Conservation (phyloP, 805 yeast genomes). For the Pichia paraexigua region DNA sequence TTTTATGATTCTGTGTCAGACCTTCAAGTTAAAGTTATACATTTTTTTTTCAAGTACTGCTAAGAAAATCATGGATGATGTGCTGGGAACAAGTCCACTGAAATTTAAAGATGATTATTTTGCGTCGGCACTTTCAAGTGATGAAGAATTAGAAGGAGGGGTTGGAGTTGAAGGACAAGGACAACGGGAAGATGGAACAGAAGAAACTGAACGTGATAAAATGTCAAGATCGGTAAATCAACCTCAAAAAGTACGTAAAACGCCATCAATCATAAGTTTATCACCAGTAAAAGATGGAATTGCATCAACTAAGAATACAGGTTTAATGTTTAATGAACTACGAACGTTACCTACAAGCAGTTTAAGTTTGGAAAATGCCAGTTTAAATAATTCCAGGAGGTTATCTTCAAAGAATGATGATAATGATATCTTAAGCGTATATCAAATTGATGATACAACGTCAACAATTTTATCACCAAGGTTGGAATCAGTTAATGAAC, state of each 20-base stretch:
- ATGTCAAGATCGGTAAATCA: neutral
- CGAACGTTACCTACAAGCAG: conserved; percentile 8
- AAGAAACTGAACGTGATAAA: neutral
- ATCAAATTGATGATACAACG: conserved; percentile 4
- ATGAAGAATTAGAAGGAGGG: neutral
- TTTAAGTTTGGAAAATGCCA: conserved; percentile 8
- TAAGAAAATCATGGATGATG: neutral
- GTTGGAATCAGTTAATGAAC: neutral
- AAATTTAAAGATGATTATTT: conserved; percentile 8
- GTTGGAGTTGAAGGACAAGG: neutral
- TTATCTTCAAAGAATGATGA: neutral
- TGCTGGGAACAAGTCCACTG: conserved; percentile 1
- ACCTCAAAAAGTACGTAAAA: neutral
- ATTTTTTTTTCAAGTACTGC: neutral
- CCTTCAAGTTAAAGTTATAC: neutral
- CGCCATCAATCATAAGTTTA: conserved; percentile 1
- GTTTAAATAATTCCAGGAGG: neutral
- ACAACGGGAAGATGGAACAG: neutral
- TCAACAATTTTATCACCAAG: conserved; percentile 3
- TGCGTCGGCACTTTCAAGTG: conserved; percentile 1
- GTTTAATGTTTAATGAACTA: conserved; percentile 9
- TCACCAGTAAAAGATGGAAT: neutral
- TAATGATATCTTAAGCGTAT: neutral
- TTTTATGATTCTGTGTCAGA: neutral
- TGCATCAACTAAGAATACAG: neutral